phyloP scores from a whole-genome alignment of 2,329 filamentous ascomycete genomes.

The Hypoxylon sp. region DNA sequence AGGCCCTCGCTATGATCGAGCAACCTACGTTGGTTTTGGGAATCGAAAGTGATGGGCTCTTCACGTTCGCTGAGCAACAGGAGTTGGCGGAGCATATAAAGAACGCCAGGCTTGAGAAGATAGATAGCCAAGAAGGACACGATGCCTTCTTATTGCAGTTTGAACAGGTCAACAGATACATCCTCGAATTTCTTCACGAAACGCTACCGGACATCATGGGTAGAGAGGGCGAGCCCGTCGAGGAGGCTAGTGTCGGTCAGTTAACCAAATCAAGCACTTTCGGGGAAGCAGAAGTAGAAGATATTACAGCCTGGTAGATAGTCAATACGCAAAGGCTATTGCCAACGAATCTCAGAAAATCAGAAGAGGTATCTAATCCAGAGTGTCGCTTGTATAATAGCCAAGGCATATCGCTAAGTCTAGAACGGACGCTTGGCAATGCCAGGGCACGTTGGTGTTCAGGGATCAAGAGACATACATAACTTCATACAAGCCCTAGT shows the following conservation, averaged over 20 bases:
- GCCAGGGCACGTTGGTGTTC: conserved; percentile 16
- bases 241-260: conserved; percentile 69
- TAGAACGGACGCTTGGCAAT: conserved; percentile 14
- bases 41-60: conserved; percentile 95
- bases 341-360: conserved; percentile 6
- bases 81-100: conserved; percentile 88
- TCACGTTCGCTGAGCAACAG: conserved; percentile 96
- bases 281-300: conserved; percentile 94
- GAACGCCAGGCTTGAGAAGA: conserved; percentile 83
- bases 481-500: conserved; percentile 15
- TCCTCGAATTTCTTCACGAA: conserved; percentile 86
- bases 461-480: conserved; percentile 29
- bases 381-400: background rate
- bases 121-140: conserved; percentile 94
- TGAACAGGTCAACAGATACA: conserved; percentile 93
- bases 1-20: conserved; percentile 84
- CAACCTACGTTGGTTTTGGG: conserved; percentile 93
- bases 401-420: conserved; percentile 14
- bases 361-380: background rate
- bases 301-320: conserved; percentile 91
- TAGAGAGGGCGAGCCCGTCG: conserved; percentile 64
- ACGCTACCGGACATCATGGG: conserved; percentile 91
- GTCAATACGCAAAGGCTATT: conserved; percentile 12
- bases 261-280: conserved; percentile 91
- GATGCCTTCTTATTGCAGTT: conserved; percentile 98